Evolutionary conservation across 768 basidiomycete species (phyloP), one percentile per base, ranked within the genome.

Genomic region (Ephemerocybe angulata): DNA sequence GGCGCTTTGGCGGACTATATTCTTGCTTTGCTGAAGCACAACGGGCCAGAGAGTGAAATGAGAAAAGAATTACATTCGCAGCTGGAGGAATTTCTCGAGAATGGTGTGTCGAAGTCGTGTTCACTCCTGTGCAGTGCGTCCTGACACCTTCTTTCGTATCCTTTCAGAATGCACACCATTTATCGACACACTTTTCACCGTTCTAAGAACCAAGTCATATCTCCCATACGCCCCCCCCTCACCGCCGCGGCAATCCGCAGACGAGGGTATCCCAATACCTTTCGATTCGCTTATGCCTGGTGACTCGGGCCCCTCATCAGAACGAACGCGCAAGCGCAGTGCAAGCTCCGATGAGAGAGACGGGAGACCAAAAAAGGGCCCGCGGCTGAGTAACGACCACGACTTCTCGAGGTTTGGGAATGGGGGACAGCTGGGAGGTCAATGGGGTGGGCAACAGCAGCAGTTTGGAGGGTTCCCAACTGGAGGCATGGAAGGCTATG

Each of bases 1-100:
- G 84, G 85, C 28, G 92, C 93, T 29, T 84, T 98, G 50, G 87
- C 92, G 3, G 93, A 98, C 67, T 98, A 98, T 68, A 87, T 98
- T 62, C 83, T 97, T 47, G 96, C 96, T 15, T 76, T 98, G 51
- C 75, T 98, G 55, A 93, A 93, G 68, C 92, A 95, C 68, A 91
- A 92, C 71, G 87, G 86, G 1, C 79, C 88, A 3, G 89, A 94
- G 66, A 68, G 72, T 22, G 90, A 95, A 59, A 86, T 98, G 80
- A 80, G 88, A 60, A 83, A 84, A 61, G 90, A 93, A 65, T 74
- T 97, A 53, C 67, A 76, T 1, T 63, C 79, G 0, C 92, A 97
- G 66, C 77, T 98, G 52, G 88, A 88, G 52, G 95, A 97, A 70
- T 98, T 98, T 69, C 79, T 98, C 24, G 94, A 96, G 74, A 87